phyloP scores from a whole-genome alignment of 1,139 yeast species.

The Saccharomyces pastorianus region DNA sequence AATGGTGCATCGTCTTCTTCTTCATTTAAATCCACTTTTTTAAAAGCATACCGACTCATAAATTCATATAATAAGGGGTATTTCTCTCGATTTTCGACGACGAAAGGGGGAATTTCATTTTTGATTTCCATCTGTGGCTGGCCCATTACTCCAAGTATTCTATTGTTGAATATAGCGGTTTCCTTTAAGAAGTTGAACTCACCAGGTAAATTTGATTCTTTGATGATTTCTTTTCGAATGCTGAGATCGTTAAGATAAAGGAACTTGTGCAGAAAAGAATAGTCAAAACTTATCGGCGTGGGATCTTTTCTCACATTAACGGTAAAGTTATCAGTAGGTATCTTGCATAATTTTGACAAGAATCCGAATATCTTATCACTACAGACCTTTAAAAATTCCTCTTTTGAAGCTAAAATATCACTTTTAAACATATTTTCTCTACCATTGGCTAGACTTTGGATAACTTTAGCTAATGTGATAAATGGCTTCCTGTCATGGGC shows the following conservation, averaged over 20 bases:
- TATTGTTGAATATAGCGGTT: conserved; percentile 27
- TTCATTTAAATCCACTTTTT: conserved; percentile 36
- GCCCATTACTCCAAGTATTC: conserved; percentile 33
- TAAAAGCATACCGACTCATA: conserved; percentile 58
- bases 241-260: conserved; percentile 53
- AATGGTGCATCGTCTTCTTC: conserved; percentile 36
- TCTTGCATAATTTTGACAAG: conserved; percentile 33
- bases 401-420: conserved; percentile 42
- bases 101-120: conserved; percentile 46
- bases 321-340: conserved; percentile 11
- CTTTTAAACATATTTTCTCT: conserved; percentile 52
- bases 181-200: conserved; percentile 22
- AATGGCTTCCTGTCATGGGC: conserved; percentile 57
- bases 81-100: conserved; percentile 41
- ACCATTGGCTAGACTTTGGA: conserved; percentile 85
- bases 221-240: conserved; percentile 40
- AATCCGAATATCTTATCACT: conserved; percentile 43
- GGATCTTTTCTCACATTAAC: conserved; percentile 15
- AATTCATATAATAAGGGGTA: conserved; percentile 61
- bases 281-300: conserved; percentile 33
- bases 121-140: conserved; percentile 41
- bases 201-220: conserved; percentile 20
- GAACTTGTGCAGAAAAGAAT: conserved; percentile 56
- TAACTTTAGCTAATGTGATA: conserved; percentile 72
- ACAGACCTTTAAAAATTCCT: conserved; percentile 39